These are phyloP conservation scores for Mortierella sp. DNA, from an alignment of 371 early-diverging fungal genomes.

Conservation along the genomic window DNA sequence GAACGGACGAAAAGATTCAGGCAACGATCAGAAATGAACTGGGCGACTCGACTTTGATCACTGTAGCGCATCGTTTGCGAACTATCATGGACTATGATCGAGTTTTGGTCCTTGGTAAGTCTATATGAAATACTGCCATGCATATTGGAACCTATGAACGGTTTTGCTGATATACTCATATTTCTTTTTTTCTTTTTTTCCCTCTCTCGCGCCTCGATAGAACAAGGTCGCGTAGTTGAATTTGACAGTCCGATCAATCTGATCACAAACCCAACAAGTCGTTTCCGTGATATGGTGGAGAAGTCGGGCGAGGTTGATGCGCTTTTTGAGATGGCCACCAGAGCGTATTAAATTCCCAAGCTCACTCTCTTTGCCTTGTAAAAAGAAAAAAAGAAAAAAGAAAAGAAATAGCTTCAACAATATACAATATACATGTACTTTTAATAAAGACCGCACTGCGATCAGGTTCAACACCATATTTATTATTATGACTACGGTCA, in stretches of 20 bases:
- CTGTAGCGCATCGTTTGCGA: slow-evolving; percentile 78
- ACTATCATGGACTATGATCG: slow-evolving; percentile 89
- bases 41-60: slow-evolving; percentile 68
- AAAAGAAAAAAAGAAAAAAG: no score
- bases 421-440: background rate
- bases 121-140: background rate
- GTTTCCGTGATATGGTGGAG: slow-evolving; percentile 74
- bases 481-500: background rate
- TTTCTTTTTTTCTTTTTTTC: no score
- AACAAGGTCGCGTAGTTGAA: slow-evolving; percentile 72
- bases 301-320: slow-evolving; percentile 76
- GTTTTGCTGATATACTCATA: no score
- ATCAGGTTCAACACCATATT: background rate
- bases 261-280: slow-evolving; percentile 58
- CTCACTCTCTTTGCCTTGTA: background rate
- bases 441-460: background rate
- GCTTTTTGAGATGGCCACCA: slow-evolving; percentile 63
- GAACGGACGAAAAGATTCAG: slow-evolving; percentile 76
- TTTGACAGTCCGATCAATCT: slow-evolving; percentile 70
- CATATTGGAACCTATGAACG: no score
- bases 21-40: slow-evolving; percentile 79
- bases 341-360: slow-evolving; percentile 27
- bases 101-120: slow-evolving; percentile 74
- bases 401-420: no score
- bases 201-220: slow-evolving; percentile 14